These are phyloP conservation scores for Penicillium aurantiogriseum DNA, from an alignment of 2,329 filamentous ascomycete genomes.

Conservation along the genomic window DNA sequence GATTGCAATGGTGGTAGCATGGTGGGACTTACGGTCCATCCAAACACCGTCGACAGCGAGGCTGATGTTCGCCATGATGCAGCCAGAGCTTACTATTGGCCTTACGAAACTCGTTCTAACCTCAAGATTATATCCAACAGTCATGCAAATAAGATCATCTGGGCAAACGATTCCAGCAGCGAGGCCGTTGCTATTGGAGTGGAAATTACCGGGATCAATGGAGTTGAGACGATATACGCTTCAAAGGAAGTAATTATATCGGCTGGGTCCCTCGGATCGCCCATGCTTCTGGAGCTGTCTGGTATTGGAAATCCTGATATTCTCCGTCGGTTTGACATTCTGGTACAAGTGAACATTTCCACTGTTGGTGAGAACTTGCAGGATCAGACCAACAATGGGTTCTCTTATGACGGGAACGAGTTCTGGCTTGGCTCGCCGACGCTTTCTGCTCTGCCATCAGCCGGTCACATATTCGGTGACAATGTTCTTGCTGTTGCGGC, in stretches of 20 bases:
- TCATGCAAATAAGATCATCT: slow-evolving; percentile 42
- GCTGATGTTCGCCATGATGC: slow-evolving; percentile 48
- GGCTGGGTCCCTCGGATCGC: slow-evolving; percentile 58
- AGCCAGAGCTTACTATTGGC: slow-evolving; percentile 50
- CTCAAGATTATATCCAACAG: slow-evolving; percentile 47
- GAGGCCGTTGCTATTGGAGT: slow-evolving; percentile 32
- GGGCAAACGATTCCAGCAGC: slow-evolving; percentile 24
- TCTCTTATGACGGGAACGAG: slow-evolving; percentile 16
- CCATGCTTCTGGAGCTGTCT: slow-evolving; percentile 58
- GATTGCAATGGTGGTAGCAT: slow-evolving; percentile 48
- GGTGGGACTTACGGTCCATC: slow-evolving; percentile 45
- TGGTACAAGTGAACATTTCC: slow-evolving; percentile 30
- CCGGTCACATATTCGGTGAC: slow-evolving; percentile 26
- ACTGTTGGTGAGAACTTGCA: slow-evolving; percentile 52
- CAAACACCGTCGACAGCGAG: slow-evolving; percentile 42
- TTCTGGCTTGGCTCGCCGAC: slow-evolving; percentile 21
- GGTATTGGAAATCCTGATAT: slow-evolving; percentile 52
- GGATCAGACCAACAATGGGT: slow-evolving; percentile 40
- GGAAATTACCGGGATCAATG: slow-evolving; percentile 27
- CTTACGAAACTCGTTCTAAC: slow-evolving; percentile 43
- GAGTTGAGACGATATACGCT: slow-evolving; percentile 29
- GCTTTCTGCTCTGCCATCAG: slow-evolving; percentile 24
- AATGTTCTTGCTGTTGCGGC: slow-evolving; percentile 18
- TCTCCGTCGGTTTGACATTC: slow-evolving; percentile 28
- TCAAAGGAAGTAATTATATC: slow-evolving; percentile 58